Evolutionary conservation across 306 rosid genomes (phyloP).

Genomic region (Malus domestica): ASM211411v1 NC_041792.1:31706907-31707406

Average conservation of each 20-base stretch:
- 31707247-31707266: not conserved
- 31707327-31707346: slow-evolving; percentile 26
- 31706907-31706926: not conserved
- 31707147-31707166: not conserved
- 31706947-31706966: too few relatives aligned
- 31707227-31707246: not conserved
- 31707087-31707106: not conserved
- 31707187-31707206: not conserved
- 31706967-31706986: not conserved
- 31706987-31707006: not conserved
- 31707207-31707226: not conserved
- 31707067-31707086: not conserved
- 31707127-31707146: not conserved
- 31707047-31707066: not conserved
- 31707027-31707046: not conserved
- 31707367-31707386: slow-evolving; percentile 96
- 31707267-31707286: not conserved
- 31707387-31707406: slow-evolving; percentile 91
- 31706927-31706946: not conserved
- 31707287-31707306: not conserved
- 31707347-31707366: slow-evolving; percentile 97
- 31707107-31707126: not conserved
- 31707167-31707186: not conserved
- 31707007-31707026: not conserved
- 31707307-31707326: not conserved